A percentile compares a stretch with the other conserved stretches of the same genome.
These are phyloP conservation scores for Tritrichomonas musculus DNA, from an alignment of 208 protist species.

Conservation along the genomic window DNA sequence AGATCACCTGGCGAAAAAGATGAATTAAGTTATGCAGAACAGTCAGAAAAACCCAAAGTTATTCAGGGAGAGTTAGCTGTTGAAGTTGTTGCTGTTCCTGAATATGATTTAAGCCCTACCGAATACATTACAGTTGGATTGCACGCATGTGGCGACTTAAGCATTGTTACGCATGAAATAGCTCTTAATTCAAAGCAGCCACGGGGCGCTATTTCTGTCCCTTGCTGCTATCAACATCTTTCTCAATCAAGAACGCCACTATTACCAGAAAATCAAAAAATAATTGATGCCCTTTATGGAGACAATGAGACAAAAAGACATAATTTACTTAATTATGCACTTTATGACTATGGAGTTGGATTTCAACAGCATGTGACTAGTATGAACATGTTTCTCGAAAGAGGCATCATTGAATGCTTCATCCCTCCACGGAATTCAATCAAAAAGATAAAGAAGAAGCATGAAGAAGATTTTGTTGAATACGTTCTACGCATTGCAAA, in stretches of 20 bases:
- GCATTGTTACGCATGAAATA: background rate
- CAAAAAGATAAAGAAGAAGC: background rate
- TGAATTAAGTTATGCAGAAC: background rate
- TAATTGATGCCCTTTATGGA: background rate
- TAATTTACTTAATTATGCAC: background rate
- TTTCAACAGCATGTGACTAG: background rate
- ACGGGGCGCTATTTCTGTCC: background rate
- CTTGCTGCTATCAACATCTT: constrained; percentile 11
- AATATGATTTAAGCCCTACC: background rate
- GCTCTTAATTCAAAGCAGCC: background rate
- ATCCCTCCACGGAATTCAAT: background rate
- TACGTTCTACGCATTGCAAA: background rate
- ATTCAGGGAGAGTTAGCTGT: background rate
- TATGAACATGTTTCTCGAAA: background rate
- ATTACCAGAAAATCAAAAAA: background rate
- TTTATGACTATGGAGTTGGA: background rate
- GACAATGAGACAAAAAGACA: background rate
- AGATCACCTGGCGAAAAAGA: background rate
- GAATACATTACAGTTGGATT: background rate
- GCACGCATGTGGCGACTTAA: background rate
- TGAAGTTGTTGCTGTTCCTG: background rate
- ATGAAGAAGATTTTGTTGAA: background rate
- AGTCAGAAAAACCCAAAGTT: background rate
- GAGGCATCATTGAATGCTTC: background rate
- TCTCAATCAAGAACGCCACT: background rate